Evolutionary conservation across 345 rosid genomes (phyloP), one percentile per base, ranked within the genome.

Genomic region (Corchorus capsularis): DNA sequence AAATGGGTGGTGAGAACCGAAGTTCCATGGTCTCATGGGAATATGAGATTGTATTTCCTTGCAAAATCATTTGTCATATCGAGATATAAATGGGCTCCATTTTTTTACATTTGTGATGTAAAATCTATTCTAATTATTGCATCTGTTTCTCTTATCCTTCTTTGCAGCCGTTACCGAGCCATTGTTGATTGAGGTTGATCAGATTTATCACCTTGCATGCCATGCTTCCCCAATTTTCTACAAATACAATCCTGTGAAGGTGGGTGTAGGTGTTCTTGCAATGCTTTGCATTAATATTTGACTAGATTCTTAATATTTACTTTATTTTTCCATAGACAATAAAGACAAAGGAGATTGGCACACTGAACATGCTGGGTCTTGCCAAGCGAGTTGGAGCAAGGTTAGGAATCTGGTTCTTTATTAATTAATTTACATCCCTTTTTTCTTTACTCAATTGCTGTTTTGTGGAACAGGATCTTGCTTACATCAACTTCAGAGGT

Each of bases 381-480:
- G 98, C 99, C 63, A 93, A 96, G 86, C 92, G 98, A 79, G 98
- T 93, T 52, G 99, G 98, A 67, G 98, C 98, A 63, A 91, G 98
- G 99, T 93, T 57, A 69, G 84, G 45, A 60, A 15, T 69, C 27
- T 34, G 8, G 4, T 67, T 63, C 62, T 43, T 20, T 72, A 56
- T 47, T 65, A 39, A 53, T 70, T 37, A 41, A 53, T 17, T 45
- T 76, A 64, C 60, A 4, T 59, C 22, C 45, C 4, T 20, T 4
- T 11, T 56, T 43, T 17, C 69, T 70, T 79, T 49, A 60, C 47
- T 78, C 14, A 62, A 74, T 67, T 22, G 4, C n/a, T 72, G 17
- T n/a, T 43, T 35, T 67, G 45, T n/a, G 54, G 17, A 72, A 73
- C 89, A 96, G 99, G 82, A 96, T 96, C 83, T 83, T 93, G 82